These are phyloP conservation scores for Blastocystis hominis DNA, from an alignment of 352 stramenopile species.

Conservation along the genomic window DNA sequence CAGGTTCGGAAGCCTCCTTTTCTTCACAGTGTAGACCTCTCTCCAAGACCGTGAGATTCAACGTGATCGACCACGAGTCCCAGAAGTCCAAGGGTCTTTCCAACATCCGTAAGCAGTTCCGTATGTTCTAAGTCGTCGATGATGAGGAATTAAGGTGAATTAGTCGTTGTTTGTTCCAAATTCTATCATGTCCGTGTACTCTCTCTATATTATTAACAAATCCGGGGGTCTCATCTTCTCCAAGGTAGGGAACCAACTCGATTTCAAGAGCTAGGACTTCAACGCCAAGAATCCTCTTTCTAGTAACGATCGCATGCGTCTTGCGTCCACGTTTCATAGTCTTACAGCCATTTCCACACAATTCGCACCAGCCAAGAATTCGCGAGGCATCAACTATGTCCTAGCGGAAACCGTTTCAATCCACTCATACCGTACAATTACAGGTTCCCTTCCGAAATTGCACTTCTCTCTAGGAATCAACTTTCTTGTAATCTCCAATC, in stretches of 20 bases:
- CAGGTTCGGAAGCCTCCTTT: conserved; percentile 65
- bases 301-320: conserved; percentile 78
- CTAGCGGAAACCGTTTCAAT: conserved; percentile 78
- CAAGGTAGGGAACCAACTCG: background rate
- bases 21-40: conserved; percentile 70
- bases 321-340: conserved; percentile 84
- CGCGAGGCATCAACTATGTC: conserved; percentile 76
- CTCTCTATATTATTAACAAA: no score
- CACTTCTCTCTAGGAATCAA: conserved; percentile 64
- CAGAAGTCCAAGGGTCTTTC: conserved; percentile 84
- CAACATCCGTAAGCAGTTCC: conserved; percentile 96
- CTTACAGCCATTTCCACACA: conserved; percentile 80
- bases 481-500: conserved; percentile 80
- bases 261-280: conserved; percentile 60
- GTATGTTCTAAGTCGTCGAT: conserved; percentile 81
- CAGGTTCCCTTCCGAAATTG: conserved; percentile 61
- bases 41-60: conserved; percentile 98
- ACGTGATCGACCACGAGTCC: conserved; percentile 91
- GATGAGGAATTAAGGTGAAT: background rate
- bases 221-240: conserved; percentile 64
- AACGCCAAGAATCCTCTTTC: conserved; percentile 70
- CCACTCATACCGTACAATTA: conserved; percentile 80
- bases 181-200: no score
- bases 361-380: conserved; percentile 59
- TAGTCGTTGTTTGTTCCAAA: background rate